These are phyloP conservation scores for Populus hybrid DNA, from an alignment of 441 rosid species.

Conservation along the genomic window DNA sequence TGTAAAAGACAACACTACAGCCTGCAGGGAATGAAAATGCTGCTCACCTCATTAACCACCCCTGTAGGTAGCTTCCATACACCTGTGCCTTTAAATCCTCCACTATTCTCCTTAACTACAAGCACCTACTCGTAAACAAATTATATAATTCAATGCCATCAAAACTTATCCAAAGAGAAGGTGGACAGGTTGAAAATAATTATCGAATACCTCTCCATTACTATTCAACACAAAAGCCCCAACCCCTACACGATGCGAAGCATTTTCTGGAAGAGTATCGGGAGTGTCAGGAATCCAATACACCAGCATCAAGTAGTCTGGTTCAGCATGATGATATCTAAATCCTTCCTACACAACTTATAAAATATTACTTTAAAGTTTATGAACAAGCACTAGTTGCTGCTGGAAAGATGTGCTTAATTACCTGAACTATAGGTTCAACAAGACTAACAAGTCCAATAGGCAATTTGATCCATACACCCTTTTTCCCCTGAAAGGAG, in stretches of 20 bases:
- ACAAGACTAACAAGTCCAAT: conserved; percentile 49
- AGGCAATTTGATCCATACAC: conserved; percentile 58
- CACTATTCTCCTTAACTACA: conserved; percentile 68
- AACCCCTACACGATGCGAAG: conserved; percentile 72
- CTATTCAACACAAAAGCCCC: conserved; percentile 63
- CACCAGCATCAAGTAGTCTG: conserved; percentile 76
- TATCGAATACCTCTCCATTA: conserved; percentile 39
- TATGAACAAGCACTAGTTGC: background rate
- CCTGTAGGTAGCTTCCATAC: conserved; percentile 83
- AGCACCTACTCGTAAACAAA: conserved; percentile 42
- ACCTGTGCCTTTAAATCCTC: conserved; percentile 51
- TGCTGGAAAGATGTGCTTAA: background rate
- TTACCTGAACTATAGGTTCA: conserved; percentile 54
- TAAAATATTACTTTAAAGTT: background rate
- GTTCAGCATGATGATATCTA: conserved; percentile 77
- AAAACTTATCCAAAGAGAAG: background rate
- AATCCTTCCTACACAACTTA: conserved; percentile 63
- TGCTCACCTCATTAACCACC: conserved; percentile 54
- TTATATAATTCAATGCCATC: background rate
- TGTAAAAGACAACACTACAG: background rate
- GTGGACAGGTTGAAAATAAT: background rate
- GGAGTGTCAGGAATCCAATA: conserved; percentile 53
- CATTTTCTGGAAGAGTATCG: conserved; percentile 59
- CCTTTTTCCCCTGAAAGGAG: conserved; percentile 46
- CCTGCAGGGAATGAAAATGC: too few species aligned